Percentiles rank a stretch among this genome's conserved stretches.
Evolutionary conservation across 345 rosid species (phyloP).

Genomic region (Eucalyptus tenuipes): DNA sequence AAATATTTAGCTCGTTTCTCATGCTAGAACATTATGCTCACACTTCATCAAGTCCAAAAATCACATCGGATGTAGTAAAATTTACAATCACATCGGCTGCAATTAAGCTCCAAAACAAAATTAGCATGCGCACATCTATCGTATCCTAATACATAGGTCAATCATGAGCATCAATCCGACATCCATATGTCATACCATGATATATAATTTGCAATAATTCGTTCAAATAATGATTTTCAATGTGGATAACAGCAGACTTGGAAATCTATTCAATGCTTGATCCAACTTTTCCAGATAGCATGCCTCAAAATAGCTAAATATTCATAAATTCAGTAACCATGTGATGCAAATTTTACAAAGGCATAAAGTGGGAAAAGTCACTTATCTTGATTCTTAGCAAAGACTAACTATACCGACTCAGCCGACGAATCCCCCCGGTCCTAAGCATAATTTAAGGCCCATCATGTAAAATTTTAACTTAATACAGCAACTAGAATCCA

Average conservation of each 20-base stretch:
- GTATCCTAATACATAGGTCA: neutral
- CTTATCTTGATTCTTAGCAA: neutral
- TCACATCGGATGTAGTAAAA: neutral
- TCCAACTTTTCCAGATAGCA: neutral
- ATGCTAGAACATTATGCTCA: neutral
- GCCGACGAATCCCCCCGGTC: neutral
- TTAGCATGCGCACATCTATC: neutral
- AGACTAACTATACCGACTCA: neutral
- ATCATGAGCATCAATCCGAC: neutral
- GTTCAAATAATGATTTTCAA: neutral
- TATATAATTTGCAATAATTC: neutral
- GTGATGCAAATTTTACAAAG: neutral
- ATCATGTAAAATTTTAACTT: no score
- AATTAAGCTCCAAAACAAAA: neutral
- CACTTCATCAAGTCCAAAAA: no score
- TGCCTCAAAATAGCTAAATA: neutral
- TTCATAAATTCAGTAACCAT: neutral
- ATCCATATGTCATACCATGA: neutral
- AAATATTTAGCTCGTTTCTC: neutral
- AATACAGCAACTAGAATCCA: no score
- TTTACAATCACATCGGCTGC: rapidly evolving
- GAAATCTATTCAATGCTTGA: neutral
- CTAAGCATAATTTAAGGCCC: neutral
- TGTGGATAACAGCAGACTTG: neutral
- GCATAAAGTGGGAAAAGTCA: neutral